These are phyloP conservation scores for Pleurotus ostreatus DNA, from an alignment of 768 basidiomycete species.

Conservation along the genomic window DNA sequence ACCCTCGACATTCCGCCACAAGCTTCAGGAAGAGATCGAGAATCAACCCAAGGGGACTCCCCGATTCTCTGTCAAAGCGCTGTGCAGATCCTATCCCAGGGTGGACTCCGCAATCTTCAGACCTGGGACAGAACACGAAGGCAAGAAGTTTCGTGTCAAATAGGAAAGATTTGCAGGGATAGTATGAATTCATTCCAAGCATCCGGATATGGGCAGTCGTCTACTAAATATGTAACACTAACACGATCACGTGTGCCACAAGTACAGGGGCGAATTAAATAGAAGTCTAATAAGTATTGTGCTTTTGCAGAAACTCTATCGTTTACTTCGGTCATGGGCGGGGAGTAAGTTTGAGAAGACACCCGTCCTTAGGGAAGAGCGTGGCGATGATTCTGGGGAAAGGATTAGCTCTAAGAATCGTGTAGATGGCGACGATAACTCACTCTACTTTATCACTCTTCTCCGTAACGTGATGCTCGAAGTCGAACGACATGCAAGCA, in stretches of 20 bases:
- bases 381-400: slow-evolving; percentile 83
- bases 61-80: not conserved
- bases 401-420: not conserved
- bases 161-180: not conserved
- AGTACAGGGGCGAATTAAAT: not conserved
- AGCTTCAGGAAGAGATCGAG: not conserved
- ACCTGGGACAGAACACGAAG: not conserved
- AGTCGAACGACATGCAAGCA: slow-evolving; percentile 78
- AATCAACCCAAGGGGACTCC: not conserved
- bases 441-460: slow-evolving; percentile 79
- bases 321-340: slow-evolving; percentile 26
- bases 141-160: not conserved
- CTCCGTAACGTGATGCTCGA: slow-evolving; percentile 82
- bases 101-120: not conserved
- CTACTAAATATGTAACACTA: not conserved
- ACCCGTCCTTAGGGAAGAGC: slow-evolving; percentile 93
- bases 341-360: slow-evolving; percentile 73
- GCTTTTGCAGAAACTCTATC: too few species aligned
- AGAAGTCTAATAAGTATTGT: not conserved
- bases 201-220: not conserved
- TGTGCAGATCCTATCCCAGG: not conserved
- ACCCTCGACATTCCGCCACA: not conserved
- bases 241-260: slow-evolving; percentile 3
- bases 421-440: slow-evolving; percentile 26
- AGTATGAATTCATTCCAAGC: too few species aligned